Evolutionary conservation across 768 basidiomycete species (phyloP).

Genomic region (Pisolithus tinctorius): DNA sequence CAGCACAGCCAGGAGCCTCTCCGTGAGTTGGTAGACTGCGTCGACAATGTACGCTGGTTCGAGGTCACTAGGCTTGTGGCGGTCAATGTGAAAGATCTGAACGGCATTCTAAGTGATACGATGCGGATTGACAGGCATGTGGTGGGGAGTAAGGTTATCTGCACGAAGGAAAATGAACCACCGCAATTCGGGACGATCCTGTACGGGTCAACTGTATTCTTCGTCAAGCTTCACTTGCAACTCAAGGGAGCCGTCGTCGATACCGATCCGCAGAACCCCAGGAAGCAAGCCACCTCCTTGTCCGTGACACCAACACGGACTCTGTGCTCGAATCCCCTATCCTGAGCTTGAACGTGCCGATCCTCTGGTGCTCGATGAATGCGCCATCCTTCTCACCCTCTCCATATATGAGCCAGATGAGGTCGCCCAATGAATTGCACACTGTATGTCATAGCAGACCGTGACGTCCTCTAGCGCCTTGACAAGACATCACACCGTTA

Average conservation of each 20-base stretch:
- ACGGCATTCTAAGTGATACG: conserved; percentile 94
- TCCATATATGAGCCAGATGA: conserved; percentile 94
- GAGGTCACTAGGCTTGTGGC: conserved; percentile 87
- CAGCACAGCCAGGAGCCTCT: conserved; percentile 80
- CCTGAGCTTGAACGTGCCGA: conserved; percentile 83
- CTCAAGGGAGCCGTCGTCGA: conserved; percentile 78
- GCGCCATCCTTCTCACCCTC: conserved; percentile 99
- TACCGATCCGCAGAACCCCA: conserved; percentile 77
- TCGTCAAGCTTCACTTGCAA: conserved; percentile 82
- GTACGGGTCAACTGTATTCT: conserved; percentile 54
- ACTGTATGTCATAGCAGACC: conserved; percentile 97
- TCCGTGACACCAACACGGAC: conserved; percentile 96
- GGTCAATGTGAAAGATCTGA: conserved; percentile 96
- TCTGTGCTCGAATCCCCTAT: conserved; percentile 81
- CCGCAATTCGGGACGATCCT: conserved; percentile 79
- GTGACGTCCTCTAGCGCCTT: conserved; percentile 97
- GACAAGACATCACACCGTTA: conserved; percentile 95
- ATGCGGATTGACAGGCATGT: conserved; percentile 90
- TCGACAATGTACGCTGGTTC: conserved; percentile 84
- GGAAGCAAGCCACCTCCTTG: conserved; percentile 60
- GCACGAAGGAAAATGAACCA: conserved; percentile 77
- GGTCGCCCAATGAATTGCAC: conserved; percentile 92
- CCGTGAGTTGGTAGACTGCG: conserved; percentile 63
- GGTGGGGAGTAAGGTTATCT: conserved; percentile 66
- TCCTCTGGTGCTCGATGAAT: conserved; percentile 91